Evolutionary conservation across 2,329 filamentous ascomycete genomes (phyloP).

Genomic region (Botrytis porri): DNA sequence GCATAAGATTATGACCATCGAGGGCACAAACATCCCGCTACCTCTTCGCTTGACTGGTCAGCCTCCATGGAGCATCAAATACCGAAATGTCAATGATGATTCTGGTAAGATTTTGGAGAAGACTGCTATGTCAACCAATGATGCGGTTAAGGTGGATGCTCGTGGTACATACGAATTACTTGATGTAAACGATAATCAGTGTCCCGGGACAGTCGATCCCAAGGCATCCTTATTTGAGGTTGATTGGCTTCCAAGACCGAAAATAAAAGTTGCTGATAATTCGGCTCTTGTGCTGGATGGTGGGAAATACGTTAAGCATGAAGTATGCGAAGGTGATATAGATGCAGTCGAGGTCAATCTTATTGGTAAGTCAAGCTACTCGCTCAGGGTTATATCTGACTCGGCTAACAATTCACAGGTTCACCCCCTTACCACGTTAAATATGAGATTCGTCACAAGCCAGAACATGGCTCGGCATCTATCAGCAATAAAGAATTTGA

Average conservation of each 20-base stretch:
- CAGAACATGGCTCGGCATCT: conserved; percentile 61
- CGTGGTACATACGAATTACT: conserved; percentile 78
- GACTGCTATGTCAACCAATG: conserved; percentile 56
- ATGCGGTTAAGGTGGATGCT: conserved; percentile 60
- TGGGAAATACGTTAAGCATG: conserved; percentile 65
- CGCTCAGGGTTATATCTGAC: neutral
- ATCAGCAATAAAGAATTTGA: conserved; percentile 70
- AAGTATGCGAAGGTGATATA: conserved; percentile 92
- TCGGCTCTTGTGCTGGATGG: conserved; percentile 55
- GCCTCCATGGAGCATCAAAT: conserved; percentile 77
- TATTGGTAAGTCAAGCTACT: conserved; percentile 54
- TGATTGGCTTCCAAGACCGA: conserved; percentile 79
- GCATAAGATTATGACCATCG: conserved; percentile 69
- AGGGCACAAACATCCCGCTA: conserved; percentile 69
- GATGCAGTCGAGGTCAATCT: conserved; percentile 82
- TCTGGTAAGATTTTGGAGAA: conserved; percentile 48
- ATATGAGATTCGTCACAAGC: conserved; percentile 75
- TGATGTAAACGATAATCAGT: conserved; percentile 73
- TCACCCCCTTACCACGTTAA: conserved; percentile 77
- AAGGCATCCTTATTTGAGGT: conserved; percentile 74
- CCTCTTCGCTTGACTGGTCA: conserved; percentile 84
- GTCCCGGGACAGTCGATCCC: conserved; percentile 75
- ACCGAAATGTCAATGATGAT: conserved; percentile 61
- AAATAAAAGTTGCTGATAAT: conserved; percentile 64
- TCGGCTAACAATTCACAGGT: conserved; percentile 46